Percentiles rank a stretch among this genome's conserved stretches.
phyloP scores from a whole-genome alignment of 805 yeast genomes.

The Helenozyma baotianmanensis region DNA sequence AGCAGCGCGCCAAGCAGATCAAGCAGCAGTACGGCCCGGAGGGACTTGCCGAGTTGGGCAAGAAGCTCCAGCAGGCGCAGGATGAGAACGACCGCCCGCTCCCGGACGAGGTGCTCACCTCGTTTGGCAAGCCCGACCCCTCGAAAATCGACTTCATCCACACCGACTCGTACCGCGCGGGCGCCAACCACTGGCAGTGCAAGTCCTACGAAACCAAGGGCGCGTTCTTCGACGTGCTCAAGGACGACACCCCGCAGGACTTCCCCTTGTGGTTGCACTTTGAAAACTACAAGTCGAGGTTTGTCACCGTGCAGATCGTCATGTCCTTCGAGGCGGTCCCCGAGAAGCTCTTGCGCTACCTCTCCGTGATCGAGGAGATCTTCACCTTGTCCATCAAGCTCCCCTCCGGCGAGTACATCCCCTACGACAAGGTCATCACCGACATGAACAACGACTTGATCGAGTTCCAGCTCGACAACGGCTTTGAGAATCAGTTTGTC shows the following conservation, averaged over 20 bases:
- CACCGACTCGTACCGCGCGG: constrained; percentile 61
- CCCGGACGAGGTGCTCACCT: constrained; percentile 59
- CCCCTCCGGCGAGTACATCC: constrained; percentile 54
- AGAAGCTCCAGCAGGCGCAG: constrained; percentile 58
- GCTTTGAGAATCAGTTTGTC: constrained; percentile 55
- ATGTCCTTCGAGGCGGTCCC: constrained; percentile 54
- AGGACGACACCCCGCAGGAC: constrained; percentile 35
- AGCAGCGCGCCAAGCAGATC: constrained; percentile 46
- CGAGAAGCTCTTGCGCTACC: constrained; percentile 53
- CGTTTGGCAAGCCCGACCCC: constrained; percentile 72
- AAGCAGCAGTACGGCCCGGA: constrained; percentile 48
- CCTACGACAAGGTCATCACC: constrained; percentile 74
- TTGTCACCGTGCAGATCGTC: constrained; percentile 62
- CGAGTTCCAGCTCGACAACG: constrained; percentile 49
- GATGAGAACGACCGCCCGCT: constrained; percentile 67
- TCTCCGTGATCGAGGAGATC: constrained; percentile 59
- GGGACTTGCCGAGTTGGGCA: constrained; percentile 52
- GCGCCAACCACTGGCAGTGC: constrained; percentile 36
- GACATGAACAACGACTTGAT: constrained; percentile 71
- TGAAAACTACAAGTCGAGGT: constrained; percentile 77
- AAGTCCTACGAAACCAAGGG: constrained; percentile 27
- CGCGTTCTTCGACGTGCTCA: constrained; percentile 13
- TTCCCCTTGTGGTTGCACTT: constrained; percentile 71
- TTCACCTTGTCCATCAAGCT: constrained; percentile 68
- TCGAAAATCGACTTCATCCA: constrained; percentile 65